Base-by-base conservation (phyloP, 768 basidiomycete species). In the Sporobolomyces phaffii region DNA sequence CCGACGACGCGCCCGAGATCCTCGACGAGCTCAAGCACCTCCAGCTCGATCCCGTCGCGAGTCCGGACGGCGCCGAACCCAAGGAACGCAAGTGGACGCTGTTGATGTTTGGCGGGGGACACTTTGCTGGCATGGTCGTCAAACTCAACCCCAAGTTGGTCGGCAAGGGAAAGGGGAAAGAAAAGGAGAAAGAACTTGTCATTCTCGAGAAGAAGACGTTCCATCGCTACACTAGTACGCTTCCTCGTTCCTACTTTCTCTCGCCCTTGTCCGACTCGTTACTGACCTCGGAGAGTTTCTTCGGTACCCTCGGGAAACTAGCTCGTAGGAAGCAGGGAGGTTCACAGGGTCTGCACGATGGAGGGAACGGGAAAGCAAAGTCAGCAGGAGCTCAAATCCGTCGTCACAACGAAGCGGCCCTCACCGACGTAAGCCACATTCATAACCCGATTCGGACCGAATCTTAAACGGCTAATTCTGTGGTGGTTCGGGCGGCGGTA, bases 311-410 rank as follows among this genome's bases (percentile, higher is more conserved):
- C 17, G 24, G 8, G 24, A 31, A 26, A 40, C 28, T 64, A 98
- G 94, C 96, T 36, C 90, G 96, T 70, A 83, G 90, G 71, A 98
- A 98, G 77, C 96, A 99, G 80, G 96, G 96, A 78, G 96, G 96
- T 0, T 88, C 90, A 2, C 96, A 99, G 78, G 86, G 87, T 2
- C 68, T 86, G 5, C 93, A 98, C 71, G 96, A 99, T 78, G 90
- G 91, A 60, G 83, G 91, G 8, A 97, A 96, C 79, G 90, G 89
- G 2, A 84, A 85, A 63, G 96, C 96, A 0, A 88, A 90, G 74
- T 94, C 91, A 78, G 91, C 91, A 29, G 96, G 96, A 75, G 96
- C 96, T 1, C 84, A 83, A 78, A 82, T 99, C 9, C 87, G 96
- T 73, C 85, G 96, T 63, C 96, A 97, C 74, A 96, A 96, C 47